Evolutionary conservation across 2,329 filamentous ascomycete species (phyloP).

Genomic region (Hirsutella minnesotensis): DNA sequence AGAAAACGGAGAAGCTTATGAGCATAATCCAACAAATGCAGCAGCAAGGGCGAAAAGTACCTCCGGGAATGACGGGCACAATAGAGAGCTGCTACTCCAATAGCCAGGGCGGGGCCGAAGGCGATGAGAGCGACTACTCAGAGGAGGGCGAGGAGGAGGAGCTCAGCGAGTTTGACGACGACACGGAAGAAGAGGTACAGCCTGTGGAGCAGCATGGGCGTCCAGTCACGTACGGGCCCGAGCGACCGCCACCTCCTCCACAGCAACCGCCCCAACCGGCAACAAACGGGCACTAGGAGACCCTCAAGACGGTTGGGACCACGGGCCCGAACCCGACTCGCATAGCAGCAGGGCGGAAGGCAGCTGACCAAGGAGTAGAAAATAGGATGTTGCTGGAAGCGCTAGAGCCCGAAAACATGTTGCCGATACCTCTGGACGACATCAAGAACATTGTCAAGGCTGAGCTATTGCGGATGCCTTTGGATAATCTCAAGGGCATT

Average conservation of each 20-base stretch:
- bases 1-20: slow-evolving; percentile 85
- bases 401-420: not conserved
- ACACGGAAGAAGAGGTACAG: slow-evolving; percentile 39
- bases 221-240: slow-evolving; percentile 33
- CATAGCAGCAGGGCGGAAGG: not conserved
- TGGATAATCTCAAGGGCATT: too few relatives aligned
- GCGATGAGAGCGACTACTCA: slow-evolving; percentile 52
- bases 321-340: not conserved
- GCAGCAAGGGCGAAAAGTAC: slow-evolving; percentile 72
- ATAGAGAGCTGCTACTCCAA: slow-evolving; percentile 49
- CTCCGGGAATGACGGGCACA: slow-evolving; percentile 49
- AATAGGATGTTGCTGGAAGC: not conserved
- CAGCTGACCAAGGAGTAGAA: not conserved
- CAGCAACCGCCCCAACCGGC: slow-evolving; percentile 10
- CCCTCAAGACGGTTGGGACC: slow-evolving; percentile 7
- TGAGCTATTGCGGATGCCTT: not conserved
- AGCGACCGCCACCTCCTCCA: slow-evolving; percentile 30
- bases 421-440: not conserved
- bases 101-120: slow-evolving; percentile 35
- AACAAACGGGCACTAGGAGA: slow-evolving; percentile 32
- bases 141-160: slow-evolving; percentile 50
- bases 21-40: slow-evolving; percentile 96
- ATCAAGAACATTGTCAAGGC: not conserved
- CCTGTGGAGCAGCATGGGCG: slow-evolving; percentile 18
- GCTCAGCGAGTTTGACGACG: slow-evolving; percentile 54